Base-by-base conservation (phyloP, 2,329 filamentous ascomycete genomes). In the Chrysoporthe puriensis region DNA sequence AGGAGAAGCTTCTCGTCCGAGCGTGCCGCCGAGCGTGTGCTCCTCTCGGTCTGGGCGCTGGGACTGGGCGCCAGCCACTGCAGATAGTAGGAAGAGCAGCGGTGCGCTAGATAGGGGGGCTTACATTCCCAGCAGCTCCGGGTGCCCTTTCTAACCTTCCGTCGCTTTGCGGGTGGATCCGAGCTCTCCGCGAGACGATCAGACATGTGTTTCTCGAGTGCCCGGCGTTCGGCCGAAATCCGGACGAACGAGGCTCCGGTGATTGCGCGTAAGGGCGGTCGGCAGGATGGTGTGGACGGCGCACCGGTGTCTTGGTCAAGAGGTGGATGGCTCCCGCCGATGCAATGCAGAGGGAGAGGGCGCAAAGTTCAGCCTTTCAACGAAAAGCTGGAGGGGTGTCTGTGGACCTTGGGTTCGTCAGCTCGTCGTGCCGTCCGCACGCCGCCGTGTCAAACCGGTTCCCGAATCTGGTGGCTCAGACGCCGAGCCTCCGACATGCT, bases 121-220 rank as follows among this genome's bases (percentile, higher is more conserved):
- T 79, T 77, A 81, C 84, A 86, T 74, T 86, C 83, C 83, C 83
- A 86, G 72, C 84, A 86, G 71, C 83, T 85, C 69, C 80, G 80
- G 1, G 84, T 86, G n/a, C 84, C 84, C 69, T 86, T 86, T 21
- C 83, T 81, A 34, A 84, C 72, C 71, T 80, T 84, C 63, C 81
- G 77, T 63, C 80, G 77, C 72, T 80, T 79, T 40, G 74, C 69
- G 34, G 74, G 76, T 16, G 70, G 68, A 26, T 72, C 68, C 43
- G 62, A 68, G 32, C 46, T 43, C 42, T 63, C 59, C 34, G 56
- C 44, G n/a, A 21, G 65, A 59, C 26, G 52, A 18, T 59, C 66
- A 48, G 62, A 67, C 68, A 65, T 69, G 32, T 56, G 58, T 54
- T 46, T 34, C 8, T 16, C 18, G 21, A 26, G 21, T 52, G 54